These are phyloP conservation scores for Exserohilum rostratum DNA, from an alignment of 2,329 filamentous ascomycete species.

Conservation along the genomic window DNA sequence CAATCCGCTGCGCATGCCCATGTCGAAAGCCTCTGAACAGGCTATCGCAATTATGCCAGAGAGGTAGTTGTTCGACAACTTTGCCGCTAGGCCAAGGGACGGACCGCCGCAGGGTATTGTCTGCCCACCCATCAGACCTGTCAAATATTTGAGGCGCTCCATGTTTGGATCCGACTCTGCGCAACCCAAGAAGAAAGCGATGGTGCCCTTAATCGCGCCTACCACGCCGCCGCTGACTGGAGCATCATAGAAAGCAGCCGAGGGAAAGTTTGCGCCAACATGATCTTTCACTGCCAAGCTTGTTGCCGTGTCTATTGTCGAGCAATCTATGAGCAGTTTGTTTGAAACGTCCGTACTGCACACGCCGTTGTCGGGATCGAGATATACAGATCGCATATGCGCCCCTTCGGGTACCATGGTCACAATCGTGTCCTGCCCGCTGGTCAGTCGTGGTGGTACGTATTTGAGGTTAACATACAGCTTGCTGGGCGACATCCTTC, in stretches of 20 bases:
- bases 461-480: conserved; percentile 43
- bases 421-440: conserved; percentile 54
- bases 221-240: conserved; percentile 61
- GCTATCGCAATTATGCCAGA: conserved; percentile 65
- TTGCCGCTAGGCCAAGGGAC: conserved; percentile 63
- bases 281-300: conserved; percentile 55
- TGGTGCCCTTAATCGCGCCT: conserved; percentile 58
- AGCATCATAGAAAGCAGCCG: conserved; percentile 59
- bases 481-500: conserved; percentile 58
- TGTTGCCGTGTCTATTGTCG: conserved; percentile 62
- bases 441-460: conserved; percentile 1
- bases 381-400: conserved; percentile 59
- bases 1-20: conserved; percentile 64
- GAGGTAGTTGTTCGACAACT: conserved; percentile 67
- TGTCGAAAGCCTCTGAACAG: conserved; percentile 63
- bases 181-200: conserved; percentile 63
- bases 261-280: conserved; percentile 46
- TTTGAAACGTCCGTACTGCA: conserved; percentile 50
- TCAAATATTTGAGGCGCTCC: conserved; percentile 51
- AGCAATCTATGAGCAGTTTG: conserved; percentile 61
- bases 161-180: conserved; percentile 55
- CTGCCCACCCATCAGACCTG: conserved; percentile 60
- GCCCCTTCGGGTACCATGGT: conserved; percentile 62
- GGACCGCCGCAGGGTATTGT: conserved; percentile 63
- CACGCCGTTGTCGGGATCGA: conserved; percentile 53